Percentiles rank a stretch among this genome's conserved stretches.
phyloP scores from a whole-genome alignment of 1,139 yeast genomes.

The Lodderomyces margitis region DNA sequence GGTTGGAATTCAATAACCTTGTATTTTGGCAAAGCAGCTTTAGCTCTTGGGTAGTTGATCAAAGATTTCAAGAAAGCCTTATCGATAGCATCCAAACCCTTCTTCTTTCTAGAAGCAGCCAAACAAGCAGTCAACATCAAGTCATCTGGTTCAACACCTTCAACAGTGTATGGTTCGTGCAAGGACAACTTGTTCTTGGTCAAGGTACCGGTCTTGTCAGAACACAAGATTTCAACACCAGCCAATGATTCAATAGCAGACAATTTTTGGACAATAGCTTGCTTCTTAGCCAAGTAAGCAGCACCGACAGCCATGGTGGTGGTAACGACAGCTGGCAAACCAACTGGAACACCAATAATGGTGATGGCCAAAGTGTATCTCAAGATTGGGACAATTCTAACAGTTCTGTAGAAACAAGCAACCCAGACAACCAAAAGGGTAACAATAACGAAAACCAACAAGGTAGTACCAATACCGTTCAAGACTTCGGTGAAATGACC shows the following conservation, averaged over 20 bases:
- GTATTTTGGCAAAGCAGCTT: constrained; percentile 93
- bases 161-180: constrained; percentile 98
- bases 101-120: constrained; percentile 98
- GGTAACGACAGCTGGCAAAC: constrained; percentile 99
- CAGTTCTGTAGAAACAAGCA: constrained; percentile 94
- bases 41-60: constrained; percentile 85
- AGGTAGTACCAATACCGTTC: constrained; percentile 95
- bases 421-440: constrained; percentile 90
- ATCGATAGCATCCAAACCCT: constrained; percentile 98
- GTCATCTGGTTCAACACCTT: constrained; percentile 97
- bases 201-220: constrained; percentile 99
- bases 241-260: constrained; percentile 98
- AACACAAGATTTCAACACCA: constrained; percentile 98
- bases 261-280: constrained; percentile 97
- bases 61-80: constrained; percentile 95
- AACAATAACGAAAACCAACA: constrained; percentile 83
- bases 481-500: constrained; percentile 98
- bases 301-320: constrained; percentile 99
- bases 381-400: constrained; percentile 82
- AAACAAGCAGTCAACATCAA: constrained; percentile 97
- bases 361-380: constrained; percentile 95
- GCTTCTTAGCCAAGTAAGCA: constrained; percentile 97
- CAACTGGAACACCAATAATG: constrained; percentile 99
- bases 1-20: constrained; percentile 95
- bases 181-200: constrained; percentile 96